phyloP scores from a whole-genome alignment of 2,329 filamentous ascomycete species.

The Paracamarosporium sp. region DNA sequence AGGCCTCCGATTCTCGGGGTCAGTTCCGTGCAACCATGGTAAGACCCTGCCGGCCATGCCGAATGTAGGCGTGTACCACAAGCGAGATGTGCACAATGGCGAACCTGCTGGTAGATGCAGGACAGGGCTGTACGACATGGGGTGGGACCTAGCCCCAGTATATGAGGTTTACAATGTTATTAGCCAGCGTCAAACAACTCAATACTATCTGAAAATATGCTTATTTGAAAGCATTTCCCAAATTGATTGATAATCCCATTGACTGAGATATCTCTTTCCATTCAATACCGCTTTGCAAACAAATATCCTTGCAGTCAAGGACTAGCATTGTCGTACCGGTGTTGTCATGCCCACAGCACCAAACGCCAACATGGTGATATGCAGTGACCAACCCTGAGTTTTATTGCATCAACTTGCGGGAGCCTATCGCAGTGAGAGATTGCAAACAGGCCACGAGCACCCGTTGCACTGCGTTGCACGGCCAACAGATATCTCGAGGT shows the following conservation, averaged over 20 bases:
- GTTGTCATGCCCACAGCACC: not conserved
- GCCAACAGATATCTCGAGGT: not conserved
- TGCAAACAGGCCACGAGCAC: not conserved
- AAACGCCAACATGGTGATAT: not conserved
- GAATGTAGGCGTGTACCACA: not conserved
- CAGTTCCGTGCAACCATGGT: not conserved
- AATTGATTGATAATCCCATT: not conserved
- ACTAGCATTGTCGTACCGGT: not conserved
- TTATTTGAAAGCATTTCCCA: not conserved
- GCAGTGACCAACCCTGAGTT: not conserved
- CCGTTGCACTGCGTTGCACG: not conserved
- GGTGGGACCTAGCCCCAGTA: not conserved
- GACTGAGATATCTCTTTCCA: not conserved
- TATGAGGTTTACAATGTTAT: not conserved
- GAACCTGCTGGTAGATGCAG: not conserved
- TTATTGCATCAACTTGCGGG: not conserved
- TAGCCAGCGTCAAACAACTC: not conserved
- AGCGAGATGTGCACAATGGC: not conserved
- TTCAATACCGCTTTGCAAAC: not conserved
- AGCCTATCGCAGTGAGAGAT: not conserved
- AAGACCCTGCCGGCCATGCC: not conserved
- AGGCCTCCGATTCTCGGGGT: not conserved
- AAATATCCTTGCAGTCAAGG: not conserved
- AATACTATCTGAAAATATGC: not conserved
- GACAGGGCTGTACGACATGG: not conserved